These are phyloP conservation scores for Globisporangium lucens DNA, from an alignment of 352 stramenopile species.

Conservation along the genomic window DNA sequence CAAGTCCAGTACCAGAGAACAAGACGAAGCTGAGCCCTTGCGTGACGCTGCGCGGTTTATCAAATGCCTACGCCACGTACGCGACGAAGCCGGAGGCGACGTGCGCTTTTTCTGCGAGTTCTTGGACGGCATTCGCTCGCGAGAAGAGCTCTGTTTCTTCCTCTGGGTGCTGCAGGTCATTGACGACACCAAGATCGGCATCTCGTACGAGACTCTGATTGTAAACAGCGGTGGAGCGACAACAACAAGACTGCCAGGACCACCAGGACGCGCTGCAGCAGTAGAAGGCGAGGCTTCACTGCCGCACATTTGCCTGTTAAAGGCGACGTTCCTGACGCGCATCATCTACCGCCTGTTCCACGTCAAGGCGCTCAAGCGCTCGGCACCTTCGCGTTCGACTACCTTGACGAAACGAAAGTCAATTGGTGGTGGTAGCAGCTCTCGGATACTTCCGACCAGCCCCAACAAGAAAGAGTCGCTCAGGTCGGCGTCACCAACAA, in stretches of 20 bases:
- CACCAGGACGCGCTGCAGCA: background rate
- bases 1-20: conserved; percentile 6
- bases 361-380: conserved; percentile 25
- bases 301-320: conserved; percentile 43
- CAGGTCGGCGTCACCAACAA: conserved; percentile 7
- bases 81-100: conserved; percentile 22
- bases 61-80: conserved; percentile 29
- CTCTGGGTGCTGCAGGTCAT: conserved; percentile 55
- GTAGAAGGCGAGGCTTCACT: background rate
- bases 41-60: conserved; percentile 36
- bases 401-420: conserved; percentile 19
- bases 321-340: conserved; percentile 50
- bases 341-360: conserved; percentile 44
- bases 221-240: background rate
- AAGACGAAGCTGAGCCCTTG: conserved; percentile 28
- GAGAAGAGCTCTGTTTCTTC: conserved; percentile 49
- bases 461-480: conserved; percentile 9
- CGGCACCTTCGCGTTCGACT: conserved; percentile 6
- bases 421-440: background rate
- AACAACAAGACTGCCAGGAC: too few species aligned
- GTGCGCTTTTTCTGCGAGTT: conserved; percentile 63
- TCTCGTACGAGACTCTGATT: conserved; percentile 38
- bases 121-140: conserved; percentile 30
- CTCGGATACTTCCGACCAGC: background rate
- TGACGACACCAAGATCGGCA: conserved; percentile 38